Evolutionary conservation across 306 rosid genomes (phyloP).

Genomic region (Corylus avellana): DNA sequence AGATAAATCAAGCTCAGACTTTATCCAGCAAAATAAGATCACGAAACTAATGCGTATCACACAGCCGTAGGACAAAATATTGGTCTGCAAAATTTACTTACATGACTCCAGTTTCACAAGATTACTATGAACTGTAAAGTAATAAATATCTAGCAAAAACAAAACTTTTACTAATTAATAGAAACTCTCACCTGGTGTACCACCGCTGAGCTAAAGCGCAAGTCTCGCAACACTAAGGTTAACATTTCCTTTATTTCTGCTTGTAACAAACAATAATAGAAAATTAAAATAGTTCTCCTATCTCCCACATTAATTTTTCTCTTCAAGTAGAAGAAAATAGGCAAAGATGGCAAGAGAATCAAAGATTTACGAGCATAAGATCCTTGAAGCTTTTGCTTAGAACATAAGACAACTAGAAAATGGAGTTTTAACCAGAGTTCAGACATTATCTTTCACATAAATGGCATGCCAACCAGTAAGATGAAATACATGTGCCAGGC

Average conservation of each 20-base stretch:
- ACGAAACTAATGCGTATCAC: not conserved
- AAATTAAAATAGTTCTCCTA: slow-evolving; percentile 30
- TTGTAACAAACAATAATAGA: slow-evolving; percentile 29
- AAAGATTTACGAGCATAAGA: not conserved
- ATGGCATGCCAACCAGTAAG: not conserved
- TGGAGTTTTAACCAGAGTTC: not conserved
- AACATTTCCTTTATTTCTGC: slow-evolving; percentile 88
- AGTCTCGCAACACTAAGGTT: slow-evolving; percentile 69
- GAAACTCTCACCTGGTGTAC: slow-evolving; percentile 81
- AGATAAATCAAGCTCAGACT: not conserved
- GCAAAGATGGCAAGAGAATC: not conserved
- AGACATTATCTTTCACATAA: not conserved
- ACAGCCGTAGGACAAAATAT: not conserved
- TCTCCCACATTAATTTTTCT: not conserved
- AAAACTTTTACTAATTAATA: slow-evolving; percentile 12
- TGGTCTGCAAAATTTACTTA: not conserved
- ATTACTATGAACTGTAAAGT: not conserved
- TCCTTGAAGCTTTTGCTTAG: not conserved
- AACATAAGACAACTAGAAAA: not conserved
- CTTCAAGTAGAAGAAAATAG: not conserved
- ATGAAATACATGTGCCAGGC: not conserved
- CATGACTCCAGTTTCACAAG: not conserved
- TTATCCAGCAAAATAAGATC: not conserved
- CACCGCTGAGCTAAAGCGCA: slow-evolving; percentile 84
- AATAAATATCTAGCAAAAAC: not conserved